Evolutionary conservation across 805 yeast genomes (phyloP).

Genomic region (Teunomyces funiuensis): DNA sequence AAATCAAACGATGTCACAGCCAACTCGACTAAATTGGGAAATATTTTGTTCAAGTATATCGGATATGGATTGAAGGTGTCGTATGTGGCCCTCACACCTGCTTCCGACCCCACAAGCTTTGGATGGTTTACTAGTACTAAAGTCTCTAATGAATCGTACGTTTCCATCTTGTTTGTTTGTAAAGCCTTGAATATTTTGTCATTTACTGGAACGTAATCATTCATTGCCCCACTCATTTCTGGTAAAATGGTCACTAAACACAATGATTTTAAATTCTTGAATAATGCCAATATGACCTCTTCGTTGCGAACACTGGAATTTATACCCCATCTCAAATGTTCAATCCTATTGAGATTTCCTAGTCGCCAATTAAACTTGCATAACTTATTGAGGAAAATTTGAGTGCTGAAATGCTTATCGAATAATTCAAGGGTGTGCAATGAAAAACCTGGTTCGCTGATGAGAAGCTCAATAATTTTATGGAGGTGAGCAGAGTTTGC

Average conservation of each 20-base stretch:
- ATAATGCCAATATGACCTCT: conserved; percentile 20
- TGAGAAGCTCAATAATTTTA: conserved; percentile 26
- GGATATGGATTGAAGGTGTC: conserved; percentile 27
- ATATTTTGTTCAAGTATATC: conserved; percentile 18
- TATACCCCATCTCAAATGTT: conserved; percentile 25
- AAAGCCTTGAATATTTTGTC: conserved; percentile 15
- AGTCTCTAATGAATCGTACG: conserved; percentile 14
- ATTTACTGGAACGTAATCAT: conserved; percentile 17
- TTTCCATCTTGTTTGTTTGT: background rate
- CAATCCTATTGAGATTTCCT: conserved; percentile 20
- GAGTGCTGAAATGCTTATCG: conserved; percentile 26
- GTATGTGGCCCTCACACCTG: conserved; percentile 9
- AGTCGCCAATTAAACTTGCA: conserved; percentile 27
- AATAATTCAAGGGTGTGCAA: conserved; percentile 27
- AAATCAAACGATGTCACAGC: conserved; percentile 35
- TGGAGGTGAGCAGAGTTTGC: conserved; percentile 22
- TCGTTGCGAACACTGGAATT: conserved; percentile 23
- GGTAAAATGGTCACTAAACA: conserved; percentile 22
- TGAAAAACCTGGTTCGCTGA: conserved; percentile 22
- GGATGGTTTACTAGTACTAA: conserved; percentile 31
- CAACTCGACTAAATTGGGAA: conserved; percentile 26
- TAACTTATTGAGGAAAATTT: conserved; percentile 23
- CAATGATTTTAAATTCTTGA: conserved; percentile 23
- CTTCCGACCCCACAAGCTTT: conserved; percentile 15
- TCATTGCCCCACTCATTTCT: conserved; percentile 16